Conservation (phyloP, 192 early-diverging fungal species). For the Podila verticillata region DNA sequence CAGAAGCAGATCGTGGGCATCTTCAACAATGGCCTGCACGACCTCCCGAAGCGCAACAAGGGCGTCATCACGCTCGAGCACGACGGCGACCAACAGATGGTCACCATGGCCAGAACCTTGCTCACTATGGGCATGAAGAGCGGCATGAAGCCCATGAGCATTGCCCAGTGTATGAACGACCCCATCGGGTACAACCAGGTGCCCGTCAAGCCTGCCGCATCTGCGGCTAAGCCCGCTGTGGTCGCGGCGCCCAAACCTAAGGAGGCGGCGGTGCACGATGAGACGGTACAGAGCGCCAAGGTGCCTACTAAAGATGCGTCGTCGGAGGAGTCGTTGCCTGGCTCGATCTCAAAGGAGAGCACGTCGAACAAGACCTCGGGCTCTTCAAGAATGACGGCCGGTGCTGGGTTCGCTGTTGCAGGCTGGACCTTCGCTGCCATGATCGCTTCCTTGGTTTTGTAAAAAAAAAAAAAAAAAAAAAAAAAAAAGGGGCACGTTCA, state of each 20-base stretch:
- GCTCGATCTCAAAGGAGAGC: neutral
- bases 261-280: too few species aligned
- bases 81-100: conserved; percentile 27
- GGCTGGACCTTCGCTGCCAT: neutral
- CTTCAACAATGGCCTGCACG: conserved; percentile 27
- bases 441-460: neutral
- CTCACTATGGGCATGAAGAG: conserved; percentile 33
- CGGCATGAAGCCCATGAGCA: conserved; percentile 34
- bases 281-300: neutral
- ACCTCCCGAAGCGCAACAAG: neutral
- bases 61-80: conserved; percentile 47
- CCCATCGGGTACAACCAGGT: conserved; percentile 24
- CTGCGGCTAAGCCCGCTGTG: neutral
- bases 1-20: conserved; percentile 25
- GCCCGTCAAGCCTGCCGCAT: neutral
- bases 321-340: neutral
- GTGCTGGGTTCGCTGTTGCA: neutral
- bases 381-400: neutral
- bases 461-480: neutral
- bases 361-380: neutral
- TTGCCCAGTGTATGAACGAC: conserved; percentile 35
- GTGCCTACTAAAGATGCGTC: neutral
- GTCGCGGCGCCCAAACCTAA: neutral
- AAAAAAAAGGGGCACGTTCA: too few species aligned
- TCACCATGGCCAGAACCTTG: conserved; percentile 26